phyloP scores from a whole-genome alignment of 148 eudicot species.

The Selenicereus undatus region DNA sequence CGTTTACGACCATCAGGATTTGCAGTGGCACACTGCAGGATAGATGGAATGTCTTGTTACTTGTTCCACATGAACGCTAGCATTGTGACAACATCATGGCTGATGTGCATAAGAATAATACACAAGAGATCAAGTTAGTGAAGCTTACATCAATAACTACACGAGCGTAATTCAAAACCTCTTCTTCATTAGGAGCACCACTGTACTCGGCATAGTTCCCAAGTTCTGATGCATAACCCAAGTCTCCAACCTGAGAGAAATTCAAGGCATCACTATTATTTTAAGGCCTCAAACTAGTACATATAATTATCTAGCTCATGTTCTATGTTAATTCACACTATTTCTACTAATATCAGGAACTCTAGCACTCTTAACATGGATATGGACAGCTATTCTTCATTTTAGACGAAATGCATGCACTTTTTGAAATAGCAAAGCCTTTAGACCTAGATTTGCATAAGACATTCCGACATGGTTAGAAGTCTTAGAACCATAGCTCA shows the following conservation, averaged over 20 bases:
- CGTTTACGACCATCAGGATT: slow-evolving; percentile 81
- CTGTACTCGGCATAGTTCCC: slow-evolving; percentile 91
- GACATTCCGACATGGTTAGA: background rate
- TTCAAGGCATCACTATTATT: background rate
- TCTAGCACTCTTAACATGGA: background rate
- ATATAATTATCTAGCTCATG: background rate
- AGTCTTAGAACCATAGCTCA: background rate
- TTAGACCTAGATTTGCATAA: background rate
- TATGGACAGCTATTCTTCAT: background rate
- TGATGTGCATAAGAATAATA: background rate
- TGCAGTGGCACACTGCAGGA: slow-evolving; percentile 82
- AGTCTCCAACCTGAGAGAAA: slow-evolving; percentile 64
- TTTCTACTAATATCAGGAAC: background rate
- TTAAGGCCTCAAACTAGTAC: background rate
- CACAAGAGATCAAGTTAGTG: slow-evolving; percentile 3
- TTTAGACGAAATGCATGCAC: background rate
- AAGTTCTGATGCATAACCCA: slow-evolving; percentile 85
- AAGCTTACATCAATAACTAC: slow-evolving; percentile 81
- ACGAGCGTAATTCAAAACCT: slow-evolving; percentile 78
- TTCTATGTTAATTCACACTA: background rate
- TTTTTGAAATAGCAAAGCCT: background rate
- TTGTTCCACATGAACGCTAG: background rate
- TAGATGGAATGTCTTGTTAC: background rate
- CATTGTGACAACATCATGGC: background rate
- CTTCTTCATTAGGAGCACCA: slow-evolving; percentile 92